phyloP scores from a whole-genome alignment of 306 rosid genomes.

The Calophaca sinica region DNA sequence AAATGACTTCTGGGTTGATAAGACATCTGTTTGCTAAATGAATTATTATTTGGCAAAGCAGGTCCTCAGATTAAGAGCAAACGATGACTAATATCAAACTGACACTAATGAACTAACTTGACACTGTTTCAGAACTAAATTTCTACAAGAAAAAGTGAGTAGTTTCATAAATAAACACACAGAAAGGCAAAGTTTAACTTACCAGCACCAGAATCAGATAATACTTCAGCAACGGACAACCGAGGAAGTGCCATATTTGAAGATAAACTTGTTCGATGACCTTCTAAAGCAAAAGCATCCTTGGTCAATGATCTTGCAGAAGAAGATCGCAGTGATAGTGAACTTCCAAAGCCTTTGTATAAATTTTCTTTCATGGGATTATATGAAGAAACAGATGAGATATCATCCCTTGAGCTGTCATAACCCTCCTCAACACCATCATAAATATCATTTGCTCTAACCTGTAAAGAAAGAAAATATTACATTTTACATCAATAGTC shows the following conservation, averaged over 20 bases:
- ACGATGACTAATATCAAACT: background rate
- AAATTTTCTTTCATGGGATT: conserved; percentile 73
- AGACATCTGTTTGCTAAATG: conserved; percentile 62
- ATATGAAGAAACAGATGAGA: conserved; percentile 95
- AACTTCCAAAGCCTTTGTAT: conserved; percentile 82
- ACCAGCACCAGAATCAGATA: conserved; percentile 70
- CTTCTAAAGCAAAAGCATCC: conserved; percentile 63
- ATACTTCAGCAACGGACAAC: conserved; percentile 82
- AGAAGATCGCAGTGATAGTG: conserved; percentile 79
- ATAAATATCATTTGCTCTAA: conserved; percentile 81
- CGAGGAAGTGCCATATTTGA: conserved; percentile 73
- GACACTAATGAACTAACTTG: conserved; percentile 11
- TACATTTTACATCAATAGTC: conserved; percentile 42
- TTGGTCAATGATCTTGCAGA: conserved; percentile 71
- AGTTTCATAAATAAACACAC: conserved; percentile 12
- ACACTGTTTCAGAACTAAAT: conserved; percentile 34
- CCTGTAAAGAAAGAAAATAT: conserved; percentile 58
- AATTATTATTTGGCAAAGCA: conserved; percentile 48
- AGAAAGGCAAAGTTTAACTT: conserved; percentile 37
- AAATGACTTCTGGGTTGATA: conserved; percentile 63
- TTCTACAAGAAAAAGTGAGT: conserved; percentile 25
- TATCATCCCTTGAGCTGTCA: conserved; percentile 94
- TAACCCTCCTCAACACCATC: conserved; percentile 89
- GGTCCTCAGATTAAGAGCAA: conserved; percentile 17
- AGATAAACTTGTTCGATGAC: conserved; percentile 77